Percentiles rank a stretch among this genome's conserved stretches.
Conservation (phyloP, 2,329 filamentous ascomycete genomes). For the Aspergillus ochraceoroseus region DNA sequence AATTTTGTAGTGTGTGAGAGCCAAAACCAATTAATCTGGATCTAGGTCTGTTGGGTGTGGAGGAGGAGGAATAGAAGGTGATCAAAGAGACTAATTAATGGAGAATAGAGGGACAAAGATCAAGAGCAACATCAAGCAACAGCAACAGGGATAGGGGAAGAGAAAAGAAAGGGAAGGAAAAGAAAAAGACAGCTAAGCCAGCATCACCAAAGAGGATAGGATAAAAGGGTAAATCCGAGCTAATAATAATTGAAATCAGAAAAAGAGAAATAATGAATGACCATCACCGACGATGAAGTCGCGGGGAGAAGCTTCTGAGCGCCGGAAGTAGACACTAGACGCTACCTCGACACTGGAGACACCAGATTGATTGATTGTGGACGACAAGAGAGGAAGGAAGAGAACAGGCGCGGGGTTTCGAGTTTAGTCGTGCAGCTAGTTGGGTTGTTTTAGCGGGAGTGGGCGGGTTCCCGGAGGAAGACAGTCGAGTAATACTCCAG, state of each 20-base stretch:
- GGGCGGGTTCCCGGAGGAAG: no score
- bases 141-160: slow-evolving; percentile 13
- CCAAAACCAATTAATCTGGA: slow-evolving; percentile 1
- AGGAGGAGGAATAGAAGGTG: slow-evolving; percentile 1
- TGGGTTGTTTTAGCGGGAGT: no score
- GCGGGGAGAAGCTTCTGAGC: slow-evolving; percentile 16
- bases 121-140: background rate
- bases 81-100: slow-evolving; percentile 4
- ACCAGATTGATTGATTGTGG: no score
- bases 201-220: slow-evolving; percentile 11
- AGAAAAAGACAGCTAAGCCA: background rate
- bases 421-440: background rate
- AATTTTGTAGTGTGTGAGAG: slow-evolving; percentile 2
- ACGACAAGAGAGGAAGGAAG: no score
- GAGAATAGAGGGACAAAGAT: no score
- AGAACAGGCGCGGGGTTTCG: slow-evolving; percentile 13
- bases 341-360: no score
- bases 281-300: slow-evolving; percentile 11
- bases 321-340: no score
- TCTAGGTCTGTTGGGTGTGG: background rate
- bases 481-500: no score
- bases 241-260: no score
- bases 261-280: slow-evolving; percentile 8
- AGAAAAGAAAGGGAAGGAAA: background rate
- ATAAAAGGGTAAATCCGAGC: slow-evolving; percentile 9